Conservation (phyloP, 352 stramenopile genomes). For the Globisporangium mamillatum region DNA sequence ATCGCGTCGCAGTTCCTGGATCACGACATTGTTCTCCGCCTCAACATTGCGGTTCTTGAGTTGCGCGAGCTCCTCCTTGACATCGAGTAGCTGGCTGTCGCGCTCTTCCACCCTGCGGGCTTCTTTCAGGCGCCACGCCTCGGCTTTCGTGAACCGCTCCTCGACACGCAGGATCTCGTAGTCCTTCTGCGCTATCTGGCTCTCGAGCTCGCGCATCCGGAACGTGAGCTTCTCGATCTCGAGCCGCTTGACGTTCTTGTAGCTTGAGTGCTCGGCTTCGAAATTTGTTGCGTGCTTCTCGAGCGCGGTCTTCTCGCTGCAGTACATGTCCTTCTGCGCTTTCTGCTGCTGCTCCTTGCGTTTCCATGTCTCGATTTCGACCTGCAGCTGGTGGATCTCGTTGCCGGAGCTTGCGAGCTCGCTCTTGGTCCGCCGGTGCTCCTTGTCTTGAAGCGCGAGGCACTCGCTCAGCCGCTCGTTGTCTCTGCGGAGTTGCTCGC, state of each 20-base stretch:
- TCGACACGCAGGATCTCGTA: constrained; percentile 44
- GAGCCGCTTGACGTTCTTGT: constrained; percentile 30
- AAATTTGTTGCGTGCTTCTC: constrained; percentile 35
- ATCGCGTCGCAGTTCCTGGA: constrained; percentile 39
- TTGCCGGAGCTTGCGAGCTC: constrained; percentile 23
- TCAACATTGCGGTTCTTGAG: constrained; percentile 43
- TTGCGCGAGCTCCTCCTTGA: constrained; percentile 44
- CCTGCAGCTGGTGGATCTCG: constrained; percentile 33
- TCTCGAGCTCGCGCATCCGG: constrained; percentile 44
- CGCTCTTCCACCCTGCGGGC: constrained; percentile 48
- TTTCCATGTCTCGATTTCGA: constrained; percentile 42
- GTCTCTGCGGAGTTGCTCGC: constrained; percentile 38
- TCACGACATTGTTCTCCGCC: constrained; percentile 36
- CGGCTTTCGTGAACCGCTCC: constrained; percentile 45
- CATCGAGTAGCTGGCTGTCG: constrained; percentile 39
- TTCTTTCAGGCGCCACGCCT: constrained; percentile 49
- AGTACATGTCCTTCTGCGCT: constrained; percentile 28
- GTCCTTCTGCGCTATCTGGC: constrained; percentile 44
- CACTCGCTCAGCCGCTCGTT: constrained; percentile 28
- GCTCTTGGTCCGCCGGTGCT: constrained; percentile 28
- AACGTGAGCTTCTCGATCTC: constrained; percentile 48
- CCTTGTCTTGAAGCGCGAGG: constrained; percentile 27
- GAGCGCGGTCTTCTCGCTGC: constrained; percentile 27
- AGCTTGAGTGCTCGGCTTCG: constrained; percentile 30
- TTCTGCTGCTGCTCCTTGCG: constrained; percentile 48